Evolutionary conservation across 176 grass and related monocot genomes (phyloP), one percentile per base, ranked within the genome.

Genomic region (Triticum urartu): DNA sequence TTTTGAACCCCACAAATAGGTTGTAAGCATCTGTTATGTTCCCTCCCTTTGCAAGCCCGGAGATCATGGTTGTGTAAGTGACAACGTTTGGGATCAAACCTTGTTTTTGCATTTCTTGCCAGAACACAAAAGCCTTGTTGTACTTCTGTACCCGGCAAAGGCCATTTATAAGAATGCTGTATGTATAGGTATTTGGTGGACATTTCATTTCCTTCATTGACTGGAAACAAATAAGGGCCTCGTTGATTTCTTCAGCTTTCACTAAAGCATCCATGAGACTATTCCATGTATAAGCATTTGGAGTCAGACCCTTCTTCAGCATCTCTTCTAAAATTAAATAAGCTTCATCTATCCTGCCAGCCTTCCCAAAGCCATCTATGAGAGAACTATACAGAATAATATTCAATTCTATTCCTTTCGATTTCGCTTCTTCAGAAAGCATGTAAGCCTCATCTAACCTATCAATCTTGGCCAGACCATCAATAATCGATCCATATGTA

Each of bases 391-490:
- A 95, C 11, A 98, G 43, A 88, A 98, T 86, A 88, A 95, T 92
- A 91, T 95, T 98, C 68, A 94, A 54, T 38, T 80, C 88, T 67
- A 94, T 83, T 35, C 85, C 92, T 84, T 94, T 91, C 4, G 84
- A 94, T 89, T 98, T 98, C 65, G 97, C 97, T 91, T 98, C 97
- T 87, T 98, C 94, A 80, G 94, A 98, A 84, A 98, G 88, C 97
- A 98, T 92, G 68, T 96, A 98, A 64, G 94, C 90, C 86, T 98
- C 97, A 88, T 98, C 94, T 82, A 98, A 91, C 88, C 97, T 88
- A 84, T 92, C 94, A 84, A 98, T 96, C 88, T 98, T 98, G 63
- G 92, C 90, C 38, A 98, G 81, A 77, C 97, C 94, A 96, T 98
- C 92, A 80, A 98, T 86, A 43, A 98, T 87, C 22, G 94, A 81